Base-by-base conservation (phyloP, 176 grass and related monocot species). In the Bothriochloa decipiens region DNA sequence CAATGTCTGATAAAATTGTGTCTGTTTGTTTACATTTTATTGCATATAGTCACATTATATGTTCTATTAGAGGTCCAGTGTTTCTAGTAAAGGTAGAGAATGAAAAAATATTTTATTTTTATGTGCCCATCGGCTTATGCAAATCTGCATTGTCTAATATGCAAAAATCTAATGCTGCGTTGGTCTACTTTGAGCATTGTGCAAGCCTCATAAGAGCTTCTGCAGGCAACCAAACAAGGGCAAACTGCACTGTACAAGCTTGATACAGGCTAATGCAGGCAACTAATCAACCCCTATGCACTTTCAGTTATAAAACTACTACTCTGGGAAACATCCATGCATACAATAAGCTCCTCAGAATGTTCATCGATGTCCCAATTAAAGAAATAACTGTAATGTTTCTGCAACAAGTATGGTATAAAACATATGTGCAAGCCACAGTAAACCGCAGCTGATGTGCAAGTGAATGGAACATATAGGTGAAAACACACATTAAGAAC, bases 361-460 rank as follows among this genome's bases (percentile, higher is more conserved):
- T 46, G 49, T 53, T 75, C 32, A 75, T 75, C 23, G 39, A 41
- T 52, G 76, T 14, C 50, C 74, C 6, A 74, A 87, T 62, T 6
- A 78, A 90, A 67, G 22, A 33, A 57, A 79, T 83, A 85, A 76
- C 63, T 47, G 67, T 64, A 60, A 33, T 47, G 49, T 50, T 79
- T 28, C 69, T 74, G 57, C 72, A 46, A 4, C 88, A 64, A 36
- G 18, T 23, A 75, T 50, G 74, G 68, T 79, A 45, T 43, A 67
- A 5, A 60, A 80, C 43, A 65, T 52, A 15, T 23, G 3, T 49
- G 15, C 41, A 72, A 72, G 69, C 13, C 13, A 35, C 23, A 12
- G 12, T 8, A 43, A 57, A 43, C 40, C 7, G 4, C 36, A 37
- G 47, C 49, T 46, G 25, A 60, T 60, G 26, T 66, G 33, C 26